Percentiles rank a stretch among this genome's conserved stretches.
Evolutionary conservation across 1,284 basidiomycete genomes (phyloP).

Genomic region (Rhodotorula mucilaginosa): DNA sequence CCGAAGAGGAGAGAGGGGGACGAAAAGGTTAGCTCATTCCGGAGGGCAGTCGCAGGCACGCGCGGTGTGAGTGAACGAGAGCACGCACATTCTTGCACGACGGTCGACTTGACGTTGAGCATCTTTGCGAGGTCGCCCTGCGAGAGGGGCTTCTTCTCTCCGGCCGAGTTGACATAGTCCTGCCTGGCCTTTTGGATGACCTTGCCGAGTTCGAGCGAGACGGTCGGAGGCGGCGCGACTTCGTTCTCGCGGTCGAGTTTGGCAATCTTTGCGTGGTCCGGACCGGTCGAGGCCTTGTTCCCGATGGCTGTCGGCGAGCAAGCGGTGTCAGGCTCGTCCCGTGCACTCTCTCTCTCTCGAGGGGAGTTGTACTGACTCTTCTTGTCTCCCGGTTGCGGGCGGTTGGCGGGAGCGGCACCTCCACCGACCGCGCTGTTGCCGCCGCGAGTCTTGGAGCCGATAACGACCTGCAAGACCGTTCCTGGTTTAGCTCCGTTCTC

Average conservation of each 20-base stretch:
- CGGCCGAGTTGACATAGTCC: conserved; percentile 57
- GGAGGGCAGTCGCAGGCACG: no score
- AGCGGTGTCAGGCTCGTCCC: neutral
- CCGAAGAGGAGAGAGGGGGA: neutral
- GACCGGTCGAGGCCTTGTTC: conserved; percentile 51
- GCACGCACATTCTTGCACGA: conserved; percentile 81
- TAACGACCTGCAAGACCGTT: conserved; percentile 55
- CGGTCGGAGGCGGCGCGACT: conserved; percentile 87
- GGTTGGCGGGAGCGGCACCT: conserved; percentile 21
- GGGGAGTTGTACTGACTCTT: conserved; percentile 46
- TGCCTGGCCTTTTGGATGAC: conserved; percentile 80
- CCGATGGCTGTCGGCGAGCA: conserved; percentile 21
- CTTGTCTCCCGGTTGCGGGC: conserved; percentile 49
- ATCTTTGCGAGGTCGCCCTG: conserved; percentile 94
- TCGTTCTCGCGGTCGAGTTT: conserved; percentile 95
- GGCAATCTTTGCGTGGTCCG: conserved; percentile 88
- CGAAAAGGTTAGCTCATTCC: neutral
- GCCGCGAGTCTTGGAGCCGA: conserved; percentile 70
- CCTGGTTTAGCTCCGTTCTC: no score
- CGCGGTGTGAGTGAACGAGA: neutral
- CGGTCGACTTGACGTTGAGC: conserved; percentile 83
- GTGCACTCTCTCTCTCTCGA: neutral
- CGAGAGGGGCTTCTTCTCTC: conserved; percentile 54
- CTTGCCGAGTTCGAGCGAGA: conserved; percentile 75
- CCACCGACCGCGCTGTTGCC: conserved; percentile 52